A percentile compares a stretch with the other conserved stretches of the same genome.
Evolutionary conservation across 2,329 filamentous ascomycete genomes (phyloP).

Genomic region (Pleomassaria siparia): DNA sequence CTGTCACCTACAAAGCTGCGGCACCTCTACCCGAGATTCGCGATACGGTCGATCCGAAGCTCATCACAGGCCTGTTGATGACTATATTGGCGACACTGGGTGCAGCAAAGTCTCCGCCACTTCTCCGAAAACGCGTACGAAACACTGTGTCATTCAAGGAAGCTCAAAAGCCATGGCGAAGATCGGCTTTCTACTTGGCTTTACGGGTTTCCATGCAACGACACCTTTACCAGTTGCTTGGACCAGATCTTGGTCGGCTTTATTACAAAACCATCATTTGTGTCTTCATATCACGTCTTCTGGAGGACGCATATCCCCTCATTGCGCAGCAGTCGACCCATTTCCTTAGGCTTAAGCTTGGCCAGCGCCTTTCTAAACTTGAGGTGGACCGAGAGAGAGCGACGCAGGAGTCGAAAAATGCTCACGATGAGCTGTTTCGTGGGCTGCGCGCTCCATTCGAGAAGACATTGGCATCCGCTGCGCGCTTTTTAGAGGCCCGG

Average conservation of each 20-base stretch:
- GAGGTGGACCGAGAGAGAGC: slow-evolving; percentile 43
- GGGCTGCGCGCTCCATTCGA: slow-evolving; percentile 15
- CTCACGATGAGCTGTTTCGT: slow-evolving; percentile 2
- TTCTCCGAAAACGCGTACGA: slow-evolving; percentile 60
- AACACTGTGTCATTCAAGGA: slow-evolving; percentile 62
- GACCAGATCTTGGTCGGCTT: slow-evolving; percentile 46
- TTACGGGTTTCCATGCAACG: slow-evolving; percentile 61
- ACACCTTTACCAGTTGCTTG: slow-evolving; percentile 48
- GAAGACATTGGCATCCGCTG: slow-evolving; percentile 13
- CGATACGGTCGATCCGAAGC: slow-evolving; percentile 58
- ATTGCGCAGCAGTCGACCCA: slow-evolving; percentile 42
- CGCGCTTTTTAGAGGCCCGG: slow-evolving; percentile 16
- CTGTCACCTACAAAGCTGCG: slow-evolving; percentile 56
- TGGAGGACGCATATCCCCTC: slow-evolving; percentile 42
- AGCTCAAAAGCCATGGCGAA: slow-evolving; percentile 60
- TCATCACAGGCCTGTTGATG: slow-evolving; percentile 64
- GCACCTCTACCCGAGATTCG: slow-evolving; percentile 55
- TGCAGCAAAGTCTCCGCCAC: slow-evolving; percentile 28
- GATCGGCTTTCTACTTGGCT: slow-evolving; percentile 63
- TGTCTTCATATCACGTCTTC: slow-evolving; percentile 49
- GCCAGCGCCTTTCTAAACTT: slow-evolving; percentile 60
- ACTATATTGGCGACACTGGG: slow-evolving; percentile 61
- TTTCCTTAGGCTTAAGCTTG: slow-evolving; percentile 56
- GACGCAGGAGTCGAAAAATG: neutral
- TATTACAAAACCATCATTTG: slow-evolving; percentile 63